These are phyloP conservation scores for Yamadazyma dendronema DNA, from an alignment of 1,139 yeast genomes.

Conservation along the genomic window DNA sequence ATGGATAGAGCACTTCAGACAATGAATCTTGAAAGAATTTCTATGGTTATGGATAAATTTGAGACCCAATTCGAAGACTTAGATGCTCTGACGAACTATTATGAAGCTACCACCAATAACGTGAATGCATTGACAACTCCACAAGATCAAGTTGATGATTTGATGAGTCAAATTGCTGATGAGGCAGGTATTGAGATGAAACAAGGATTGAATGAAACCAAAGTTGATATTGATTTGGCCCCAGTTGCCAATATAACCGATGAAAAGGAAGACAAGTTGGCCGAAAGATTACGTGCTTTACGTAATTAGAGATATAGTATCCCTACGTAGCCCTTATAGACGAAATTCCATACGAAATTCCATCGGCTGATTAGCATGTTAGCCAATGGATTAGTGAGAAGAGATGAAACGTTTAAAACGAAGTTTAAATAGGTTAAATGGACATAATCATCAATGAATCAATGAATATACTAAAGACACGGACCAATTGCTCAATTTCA, in stretches of 20 bases:
- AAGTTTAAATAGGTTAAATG: too few species aligned
- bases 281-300: constrained; percentile 85
- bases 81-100: constrained; percentile 90
- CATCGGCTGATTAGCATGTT: too few species aligned
- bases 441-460: too few species aligned
- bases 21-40: constrained; percentile 90
- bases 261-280: constrained; percentile 82
- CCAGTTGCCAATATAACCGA: constrained; percentile 48
- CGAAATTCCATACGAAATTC: too few species aligned
- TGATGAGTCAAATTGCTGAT: constrained; percentile 93
- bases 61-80: constrained; percentile 95
- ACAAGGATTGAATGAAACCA: constrained; percentile 66
- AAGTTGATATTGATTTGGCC: constrained; percentile 44
- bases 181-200: constrained; percentile 95
- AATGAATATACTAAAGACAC: too few species aligned
- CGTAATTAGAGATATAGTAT: constrained; percentile 20
- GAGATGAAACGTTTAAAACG: too few species aligned
- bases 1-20: constrained; percentile 96
- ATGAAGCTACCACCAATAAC: constrained; percentile 84
- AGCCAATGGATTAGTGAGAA: too few species aligned
- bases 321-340: too few species aligned
- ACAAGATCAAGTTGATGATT: constrained; percentile 90
- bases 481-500: too few species aligned
- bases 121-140: constrained; percentile 90
- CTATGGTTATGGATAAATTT: constrained; percentile 95